Conservation (phyloP, 805 yeast genomes). For the Ogataea angusta region DNA sequence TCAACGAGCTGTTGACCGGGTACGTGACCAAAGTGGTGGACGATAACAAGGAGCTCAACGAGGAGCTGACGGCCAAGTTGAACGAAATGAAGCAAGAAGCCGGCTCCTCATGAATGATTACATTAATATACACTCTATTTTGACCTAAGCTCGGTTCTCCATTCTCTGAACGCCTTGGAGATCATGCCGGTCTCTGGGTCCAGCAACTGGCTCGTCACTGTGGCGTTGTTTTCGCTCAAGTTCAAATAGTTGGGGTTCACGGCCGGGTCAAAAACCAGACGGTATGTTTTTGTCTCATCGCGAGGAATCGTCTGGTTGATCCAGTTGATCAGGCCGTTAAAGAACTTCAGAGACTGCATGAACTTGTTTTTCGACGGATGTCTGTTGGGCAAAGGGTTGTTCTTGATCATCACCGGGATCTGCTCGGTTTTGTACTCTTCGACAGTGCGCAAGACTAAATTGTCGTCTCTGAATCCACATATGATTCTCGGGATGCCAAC, state of each 20-base stretch:
- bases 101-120: background rate
- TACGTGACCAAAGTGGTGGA: constrained; percentile 21
- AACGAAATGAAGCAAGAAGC: constrained; percentile 11
- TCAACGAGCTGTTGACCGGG: constrained; percentile 16
- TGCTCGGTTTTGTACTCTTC: constrained; percentile 79
- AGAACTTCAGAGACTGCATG: constrained; percentile 77
- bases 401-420: constrained; percentile 66
- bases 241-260: constrained; percentile 47
- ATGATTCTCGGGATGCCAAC: constrained; percentile 78
- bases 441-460: constrained; percentile 56
- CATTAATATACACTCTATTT: constrained; percentile 5
- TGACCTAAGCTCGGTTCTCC: constrained; percentile 40
- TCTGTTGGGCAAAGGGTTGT: constrained; percentile 35
- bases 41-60: constrained; percentile 12
- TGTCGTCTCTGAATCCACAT: constrained; percentile 83
- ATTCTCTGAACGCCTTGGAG: constrained; percentile 48
- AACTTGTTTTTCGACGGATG: constrained; percentile 54
- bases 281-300: constrained; percentile 49
- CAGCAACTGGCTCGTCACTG: constrained; percentile 23
- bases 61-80: constrained; percentile 12
- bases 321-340: constrained; percentile 84
- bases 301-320: constrained; percentile 52
- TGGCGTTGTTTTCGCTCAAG: constrained; percentile 43
- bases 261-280: constrained; percentile 51
- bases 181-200: constrained; percentile 42